Base-by-base conservation (phyloP, 805 yeast genomes). In the Candida maltosa region DNA sequence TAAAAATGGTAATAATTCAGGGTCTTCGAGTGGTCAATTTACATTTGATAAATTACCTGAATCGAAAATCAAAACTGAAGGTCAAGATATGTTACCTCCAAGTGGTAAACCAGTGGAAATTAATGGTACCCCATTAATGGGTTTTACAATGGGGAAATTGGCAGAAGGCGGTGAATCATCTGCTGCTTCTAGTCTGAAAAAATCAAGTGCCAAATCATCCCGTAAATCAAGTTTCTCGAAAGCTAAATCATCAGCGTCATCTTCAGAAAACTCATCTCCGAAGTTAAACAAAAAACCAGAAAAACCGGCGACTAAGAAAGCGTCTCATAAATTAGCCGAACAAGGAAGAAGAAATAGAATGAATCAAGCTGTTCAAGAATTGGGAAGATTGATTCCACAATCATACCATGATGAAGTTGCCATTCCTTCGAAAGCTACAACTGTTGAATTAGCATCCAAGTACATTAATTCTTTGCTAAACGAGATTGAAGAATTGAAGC, bases 311-410 rank as follows among this genome's bases (percentile, higher is more conserved):
- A 69, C 74, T 19, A 82, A 83, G 54, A 80, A 82, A 48, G 76
- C 83, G 2, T 76, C 77, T 27, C 98, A 91, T 59, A 89, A 91
- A 55, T 72, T 87, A 11, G 97, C 98, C 1, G 98, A 91, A 60
- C 97, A 93, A 59, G 97, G 96, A 11, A 73, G 98, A 35, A 75
- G 98, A 48, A 89, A 91, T 56, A 70, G 98, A 43, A 83, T 91
- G 81, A 93, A 93, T 56, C 63, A 69, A 37, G 97, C 97, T 0
- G 79, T 91, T 20, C 78, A 77, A 29, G 95, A 86, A 28, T 65
- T 91, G 39, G 80, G 82, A 6, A 49, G 66, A 7, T 60, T 87
- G 42, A 71, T 91, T 16, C 94, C 95, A 0, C 75, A 79, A 5
- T 56, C 58, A 16, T 63, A 78, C 48, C 76, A 72, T 38, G 82